Evolutionary conservation across 306 rosid species (phyloP).

Genomic region (Cucumis cinereus): DNA sequence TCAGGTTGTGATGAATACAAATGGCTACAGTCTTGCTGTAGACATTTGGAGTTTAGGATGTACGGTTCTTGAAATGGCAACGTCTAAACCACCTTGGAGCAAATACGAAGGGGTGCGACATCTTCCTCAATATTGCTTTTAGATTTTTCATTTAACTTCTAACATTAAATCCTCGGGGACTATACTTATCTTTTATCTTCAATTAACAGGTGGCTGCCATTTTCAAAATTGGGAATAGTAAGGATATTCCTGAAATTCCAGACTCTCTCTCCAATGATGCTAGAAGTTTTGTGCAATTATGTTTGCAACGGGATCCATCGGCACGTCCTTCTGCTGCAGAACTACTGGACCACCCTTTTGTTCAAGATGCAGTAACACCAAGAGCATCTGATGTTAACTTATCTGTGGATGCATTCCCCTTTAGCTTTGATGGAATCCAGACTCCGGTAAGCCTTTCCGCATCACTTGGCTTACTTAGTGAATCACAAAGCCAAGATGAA

Average conservation of each 20-base stretch:
- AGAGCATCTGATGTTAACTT: conserved; percentile 46
- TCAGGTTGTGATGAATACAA: conserved; percentile 93
- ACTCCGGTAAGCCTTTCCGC: conserved; percentile 52
- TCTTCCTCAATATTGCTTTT: conserved; percentile 13
- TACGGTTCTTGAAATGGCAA: conserved; percentile 97
- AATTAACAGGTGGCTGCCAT: conserved; percentile 88
- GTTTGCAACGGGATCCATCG: conserved; percentile 75
- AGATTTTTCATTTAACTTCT: neutral
- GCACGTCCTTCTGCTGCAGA: conserved; percentile 67
- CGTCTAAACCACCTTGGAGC: conserved; percentile 93
- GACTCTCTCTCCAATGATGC: conserved; percentile 86
- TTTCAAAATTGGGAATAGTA: conserved; percentile 96
- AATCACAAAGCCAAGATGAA: neutral
- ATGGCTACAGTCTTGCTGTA: conserved; percentile 78
- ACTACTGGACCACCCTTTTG: conserved; percentile 68
- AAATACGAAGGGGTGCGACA: conserved; percentile 92
- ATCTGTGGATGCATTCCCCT: conserved; percentile 58
- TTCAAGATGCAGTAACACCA: conserved; percentile 63
- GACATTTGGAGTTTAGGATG: conserved; percentile 99
- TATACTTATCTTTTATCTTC: conserved; percentile 16
- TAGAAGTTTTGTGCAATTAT: conserved; percentile 52
- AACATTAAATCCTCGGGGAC: neutral
- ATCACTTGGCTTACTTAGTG: neutral
- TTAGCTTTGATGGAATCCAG: conserved; percentile 67
- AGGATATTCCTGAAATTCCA: conserved; percentile 88